phyloP scores from a whole-genome alignment of 805 yeast genomes.

The Komagataella pastoris region DNA sequence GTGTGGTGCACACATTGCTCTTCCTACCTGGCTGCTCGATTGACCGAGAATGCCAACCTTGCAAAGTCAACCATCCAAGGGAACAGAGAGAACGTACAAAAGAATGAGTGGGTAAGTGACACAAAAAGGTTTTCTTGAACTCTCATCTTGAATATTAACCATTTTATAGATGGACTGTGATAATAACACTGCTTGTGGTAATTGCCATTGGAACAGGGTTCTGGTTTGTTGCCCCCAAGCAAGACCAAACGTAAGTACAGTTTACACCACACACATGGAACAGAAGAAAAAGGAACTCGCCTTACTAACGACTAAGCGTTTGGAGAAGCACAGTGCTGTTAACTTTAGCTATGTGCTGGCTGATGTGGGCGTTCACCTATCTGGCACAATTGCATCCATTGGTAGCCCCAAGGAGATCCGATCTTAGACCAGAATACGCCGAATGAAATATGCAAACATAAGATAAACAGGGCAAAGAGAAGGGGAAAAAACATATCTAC shows the following conservation, averaged over 20 bases:
- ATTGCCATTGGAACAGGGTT: conserved; percentile 47
- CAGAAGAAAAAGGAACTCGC: not conserved
- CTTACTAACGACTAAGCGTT: conserved; percentile 21
- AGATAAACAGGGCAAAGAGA: not conserved
- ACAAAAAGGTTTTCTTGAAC: not conserved
- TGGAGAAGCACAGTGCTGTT: conserved; percentile 67
- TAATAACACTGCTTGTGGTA: conserved; percentile 47
- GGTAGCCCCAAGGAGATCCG: conserved; percentile 82
- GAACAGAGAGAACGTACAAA: not conserved
- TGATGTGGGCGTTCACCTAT: conserved; percentile 74
- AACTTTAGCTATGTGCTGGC: conserved; percentile 51
- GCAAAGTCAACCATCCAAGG: not conserved
- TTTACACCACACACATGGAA: not conserved
- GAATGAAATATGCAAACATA: conserved; percentile 10
- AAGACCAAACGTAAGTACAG: conserved; percentile 48
- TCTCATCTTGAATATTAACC: not conserved
- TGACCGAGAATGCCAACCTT: not conserved
- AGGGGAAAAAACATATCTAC: not conserved
- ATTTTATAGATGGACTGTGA: conserved; percentile 50
- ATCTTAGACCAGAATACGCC: conserved; percentile 70
- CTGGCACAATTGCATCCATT: conserved; percentile 81
- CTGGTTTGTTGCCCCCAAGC: conserved; percentile 81
- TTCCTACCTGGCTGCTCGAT: not conserved
- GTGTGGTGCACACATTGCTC: not conserved
- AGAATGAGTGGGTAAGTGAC: conserved; percentile 10